Base-by-base conservation (phyloP, 2,329 filamentous ascomycete genomes). In the Arthrobotrys conoides region DNA sequence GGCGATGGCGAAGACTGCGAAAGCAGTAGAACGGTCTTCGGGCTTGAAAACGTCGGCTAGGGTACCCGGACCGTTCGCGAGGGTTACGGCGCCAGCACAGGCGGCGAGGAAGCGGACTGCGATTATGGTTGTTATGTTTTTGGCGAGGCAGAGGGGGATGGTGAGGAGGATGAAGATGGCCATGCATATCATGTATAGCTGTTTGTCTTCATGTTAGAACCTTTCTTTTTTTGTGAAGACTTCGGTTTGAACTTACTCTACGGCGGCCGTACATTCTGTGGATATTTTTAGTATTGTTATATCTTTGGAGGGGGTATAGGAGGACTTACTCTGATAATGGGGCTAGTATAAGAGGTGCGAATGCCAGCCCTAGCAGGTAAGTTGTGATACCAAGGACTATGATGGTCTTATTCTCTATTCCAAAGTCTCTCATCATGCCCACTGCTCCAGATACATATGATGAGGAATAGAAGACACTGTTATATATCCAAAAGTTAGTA, bases 1-100 rank as follows among this genome's bases (percentile, higher is more conserved):
- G 0, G 93, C 94, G 68, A 97, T 90, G 78, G 88, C 89, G 90
- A 93, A 97, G 38, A 97, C 87, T 3, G 90, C 93, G 84, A 97
- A 93, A 49, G 91, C 91, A n/a, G 96, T 85, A 1, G 93, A 93
- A 16, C 94, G 90, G 82, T 92, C 90, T 61, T 96, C 90, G 55
- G 95, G 92, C 14, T 88, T 88, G n/a, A 93, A 90, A 63, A 97
- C 91, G 83, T 97, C 94, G 30, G 92, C 90, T 10, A 97, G 89
- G 6, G 91, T 93, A 1, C 94, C 94, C 0, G 94, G 93, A 0
- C 91, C 90, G 83, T 96, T 97, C 12, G 90, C 90, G 27, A 97
- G 90, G 89, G 96, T 92, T 49, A 92, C 93, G 5, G 92, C 89
- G 2, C 93, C 92, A 65, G 91, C 93, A 70, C 93, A 84, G 6